phyloP scores from a whole-genome alignment of 495 filamentous ascomycete genomes.

The Cercophora samala region DNA sequence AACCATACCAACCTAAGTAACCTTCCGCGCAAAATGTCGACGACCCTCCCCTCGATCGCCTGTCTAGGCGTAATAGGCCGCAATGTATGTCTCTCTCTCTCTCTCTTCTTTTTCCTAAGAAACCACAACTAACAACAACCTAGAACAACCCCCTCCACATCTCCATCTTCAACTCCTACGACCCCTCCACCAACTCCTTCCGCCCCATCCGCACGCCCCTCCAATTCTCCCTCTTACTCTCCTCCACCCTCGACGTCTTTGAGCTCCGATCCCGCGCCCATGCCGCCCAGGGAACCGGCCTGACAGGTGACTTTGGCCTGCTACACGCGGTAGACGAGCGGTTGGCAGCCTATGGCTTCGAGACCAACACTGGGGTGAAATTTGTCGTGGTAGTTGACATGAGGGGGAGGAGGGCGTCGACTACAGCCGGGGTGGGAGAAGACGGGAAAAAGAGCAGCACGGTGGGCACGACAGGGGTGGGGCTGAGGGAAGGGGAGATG shows the following conservation, averaged over 20 bases:
- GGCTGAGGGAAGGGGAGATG: slow-evolving; percentile 76
- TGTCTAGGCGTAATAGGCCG: slow-evolving; percentile 92
- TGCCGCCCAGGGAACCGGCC: slow-evolving; percentile 51
- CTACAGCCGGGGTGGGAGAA: slow-evolving; percentile 25
- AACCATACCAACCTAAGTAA: not conserved
- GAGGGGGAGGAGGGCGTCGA: slow-evolving; percentile 53
- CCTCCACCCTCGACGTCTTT: slow-evolving; percentile 89
- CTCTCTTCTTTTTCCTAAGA: not conserved
- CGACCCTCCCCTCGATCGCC: slow-evolving; percentile 68
- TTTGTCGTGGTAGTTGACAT: slow-evolving; percentile 87
- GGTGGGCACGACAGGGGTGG: slow-evolving; percentile 42
- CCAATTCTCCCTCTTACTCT: slow-evolving; percentile 87
- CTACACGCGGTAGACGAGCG: slow-evolving; percentile 91
- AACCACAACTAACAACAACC: slow-evolving; percentile 15
- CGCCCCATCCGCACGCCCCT: slow-evolving; percentile 58
- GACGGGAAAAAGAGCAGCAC: slow-evolving; percentile 9
- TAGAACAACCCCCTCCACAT: slow-evolving; percentile 97
- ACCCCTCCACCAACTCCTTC: slow-evolving; percentile 41
- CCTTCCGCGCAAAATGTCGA: slow-evolving; percentile 37
- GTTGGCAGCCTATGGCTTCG: slow-evolving; percentile 86
- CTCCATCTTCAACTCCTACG: slow-evolving; percentile 75
- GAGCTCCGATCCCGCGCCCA: slow-evolving; percentile 69
- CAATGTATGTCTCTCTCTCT: slow-evolving; percentile 52
- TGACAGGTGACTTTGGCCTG: slow-evolving; percentile 79
- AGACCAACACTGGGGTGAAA: slow-evolving; percentile 94